Conservation (phyloP, 2,329 filamentous ascomycete genomes). For the Verticillium klebahnii region DNA sequence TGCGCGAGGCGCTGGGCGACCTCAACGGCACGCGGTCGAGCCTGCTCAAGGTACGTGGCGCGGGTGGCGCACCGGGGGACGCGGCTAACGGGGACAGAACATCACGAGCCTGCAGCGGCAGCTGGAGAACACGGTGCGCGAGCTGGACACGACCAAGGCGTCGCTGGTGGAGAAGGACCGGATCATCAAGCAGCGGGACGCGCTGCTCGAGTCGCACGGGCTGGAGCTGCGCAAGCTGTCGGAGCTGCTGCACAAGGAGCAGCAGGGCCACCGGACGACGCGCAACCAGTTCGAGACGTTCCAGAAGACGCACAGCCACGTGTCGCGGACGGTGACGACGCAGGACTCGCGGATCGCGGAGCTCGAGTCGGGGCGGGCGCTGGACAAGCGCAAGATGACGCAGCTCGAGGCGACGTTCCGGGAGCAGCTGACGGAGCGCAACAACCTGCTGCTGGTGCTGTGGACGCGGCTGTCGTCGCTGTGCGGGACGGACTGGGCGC, state of each 20-base stretch:
- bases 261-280: constrained; percentile 77
- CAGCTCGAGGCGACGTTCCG: constrained; percentile 75
- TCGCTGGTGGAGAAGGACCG: constrained; percentile 86
- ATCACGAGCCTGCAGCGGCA: constrained; percentile 86
- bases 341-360: constrained; percentile 83
- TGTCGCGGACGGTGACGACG: constrained; percentile 78
- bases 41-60: constrained; percentile 65
- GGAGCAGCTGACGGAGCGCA: constrained; percentile 85
- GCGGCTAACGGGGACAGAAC: constrained; percentile 41
- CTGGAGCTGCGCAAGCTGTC: constrained; percentile 80
- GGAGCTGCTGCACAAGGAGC: constrained; percentile 88
- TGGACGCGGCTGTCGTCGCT: constrained; percentile 86
- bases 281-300: constrained; percentile 84
- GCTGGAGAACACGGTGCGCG: constrained; percentile 75
- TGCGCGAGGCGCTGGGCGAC: constrained; percentile 83
- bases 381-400: constrained; percentile 73
- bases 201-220: constrained; percentile 80
- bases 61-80: not conserved
- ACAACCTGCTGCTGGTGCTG: constrained; percentile 78
- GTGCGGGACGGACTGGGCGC: constrained; percentile 88
- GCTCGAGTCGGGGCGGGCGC: constrained; percentile 72
- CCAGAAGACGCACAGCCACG: constrained; percentile 81
- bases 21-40: constrained; percentile 81
- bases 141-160: constrained; percentile 73
- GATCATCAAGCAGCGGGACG: constrained; percentile 83